Evolutionary conservation across 2,329 filamentous ascomycete species (phyloP), one percentile per base, ranked within the genome.

Genomic region (Xylariomycetidae sp.): DNA sequence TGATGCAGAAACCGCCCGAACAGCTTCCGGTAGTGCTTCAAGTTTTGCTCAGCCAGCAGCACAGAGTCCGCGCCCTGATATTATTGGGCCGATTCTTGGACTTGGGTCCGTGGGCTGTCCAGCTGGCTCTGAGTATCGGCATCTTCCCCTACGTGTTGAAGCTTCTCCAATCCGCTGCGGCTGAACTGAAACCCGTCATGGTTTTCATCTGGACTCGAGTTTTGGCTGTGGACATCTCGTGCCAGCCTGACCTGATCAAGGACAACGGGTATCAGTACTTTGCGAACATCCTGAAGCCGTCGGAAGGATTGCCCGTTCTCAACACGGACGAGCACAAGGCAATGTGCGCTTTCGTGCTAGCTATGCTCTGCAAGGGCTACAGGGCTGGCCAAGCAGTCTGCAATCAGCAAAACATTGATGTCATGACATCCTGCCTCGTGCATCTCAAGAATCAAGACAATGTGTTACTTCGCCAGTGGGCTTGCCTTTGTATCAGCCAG

Each of bases 121-220:
- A 96, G 57, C 76, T 98, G 25, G 92, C 92, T 12, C 72, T 98
- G 12, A 95, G 89, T 59, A 98, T 98, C 41, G 92, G 92, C 16
- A 98, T 98, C 42, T 98, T 98, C 59, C 92, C 92, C 1, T 98
- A 98, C 54, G 92, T 98, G n/a, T 67, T 98, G 20, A 98, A 98
- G 61, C 70, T 98, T 17, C 68, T 98, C 13, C 92, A 98, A 58
- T 96, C 92, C 4, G 90, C 93, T 29, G 92, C 92, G 0, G 76
- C 87, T 29, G 92, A 98, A 59, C 65, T 98, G 41, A 96, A 96
- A 54, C 90, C 92, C 0, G 89, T 96, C 39, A 96, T 98, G 92
- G 89, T 98, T 5, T 98, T 96, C 59, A 98, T 98, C 43, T 98
- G 92, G 92, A 89, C 92, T 5, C 78, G 92, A 30, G 87, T 98